Conservation (phyloP, 768 basidiomycete genomes). For the Mycena sanguinolenta region DNA sequence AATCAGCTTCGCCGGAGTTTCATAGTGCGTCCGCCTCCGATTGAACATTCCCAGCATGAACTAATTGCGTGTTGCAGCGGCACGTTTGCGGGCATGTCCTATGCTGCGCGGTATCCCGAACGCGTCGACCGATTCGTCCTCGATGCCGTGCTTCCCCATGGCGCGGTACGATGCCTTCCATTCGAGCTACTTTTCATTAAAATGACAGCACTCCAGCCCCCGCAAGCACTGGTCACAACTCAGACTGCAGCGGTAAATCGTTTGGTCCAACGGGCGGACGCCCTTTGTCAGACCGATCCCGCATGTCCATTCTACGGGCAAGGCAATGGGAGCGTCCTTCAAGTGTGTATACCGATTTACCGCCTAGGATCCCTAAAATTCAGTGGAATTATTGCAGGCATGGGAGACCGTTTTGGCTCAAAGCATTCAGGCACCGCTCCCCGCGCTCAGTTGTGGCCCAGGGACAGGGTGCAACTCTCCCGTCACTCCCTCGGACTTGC, state of each 20-base stretch:
- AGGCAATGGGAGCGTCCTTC: slow-evolving; percentile 49
- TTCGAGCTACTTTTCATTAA: too few species aligned
- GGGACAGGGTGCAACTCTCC: slow-evolving; percentile 23
- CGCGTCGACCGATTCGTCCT: slow-evolving; percentile 31
- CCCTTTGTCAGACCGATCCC: slow-evolving; percentile 32
- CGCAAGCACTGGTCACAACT: slow-evolving; percentile 24
- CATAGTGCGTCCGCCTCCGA: slow-evolving; percentile 24
- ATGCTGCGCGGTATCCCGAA: slow-evolving; percentile 28
- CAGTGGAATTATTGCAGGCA: too few species aligned
- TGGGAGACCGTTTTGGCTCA: slow-evolving; percentile 27
- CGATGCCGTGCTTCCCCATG: slow-evolving; percentile 19
- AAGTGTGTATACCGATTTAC: slow-evolving; percentile 38
- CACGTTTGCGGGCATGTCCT: slow-evolving; percentile 23
- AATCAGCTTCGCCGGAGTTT: slow-evolving; percentile 25
- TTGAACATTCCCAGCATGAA: neutral
- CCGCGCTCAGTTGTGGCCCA: slow-evolving; percentile 28
- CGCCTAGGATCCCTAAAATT: too few species aligned
- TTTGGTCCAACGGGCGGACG: slow-evolving; percentile 36
- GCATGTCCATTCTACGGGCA: slow-evolving; percentile 37
- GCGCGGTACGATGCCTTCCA: neutral
- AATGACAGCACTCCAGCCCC: slow-evolving; percentile 1
- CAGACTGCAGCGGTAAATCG: slow-evolving; percentile 35
- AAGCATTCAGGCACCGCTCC: slow-evolving; percentile 16
- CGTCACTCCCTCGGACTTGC: slow-evolving; percentile 27
- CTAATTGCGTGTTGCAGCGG: slow-evolving; percentile 7